Evolutionary conservation across 2,329 filamentous ascomycete species (phyloP).

Genomic region (Stromatinia cepivora): DNA sequence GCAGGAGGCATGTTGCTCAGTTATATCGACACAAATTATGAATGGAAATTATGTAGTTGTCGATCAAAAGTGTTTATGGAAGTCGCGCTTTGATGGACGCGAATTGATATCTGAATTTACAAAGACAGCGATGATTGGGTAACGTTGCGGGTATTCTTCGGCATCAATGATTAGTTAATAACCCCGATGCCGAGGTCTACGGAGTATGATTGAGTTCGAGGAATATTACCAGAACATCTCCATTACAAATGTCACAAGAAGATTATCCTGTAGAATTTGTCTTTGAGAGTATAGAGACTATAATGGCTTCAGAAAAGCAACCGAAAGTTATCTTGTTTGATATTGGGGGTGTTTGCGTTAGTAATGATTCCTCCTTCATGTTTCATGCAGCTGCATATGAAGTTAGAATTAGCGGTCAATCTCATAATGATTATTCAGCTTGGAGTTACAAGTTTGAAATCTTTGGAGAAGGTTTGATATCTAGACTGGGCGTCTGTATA

Average conservation of each 20-base stretch:
- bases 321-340: constrained; percentile 76
- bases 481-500: neutral
- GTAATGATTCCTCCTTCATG: constrained; percentile 44
- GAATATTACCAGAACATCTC: constrained; percentile 5
- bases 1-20: constrained; percentile 3
- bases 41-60: neutral
- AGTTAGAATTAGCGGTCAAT: neutral
- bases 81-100: neutral
- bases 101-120: neutral
- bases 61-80: neutral
- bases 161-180: neutral
- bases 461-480: neutral
- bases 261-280: constrained; percentile 38
- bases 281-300: constrained; percentile 37
- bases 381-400: neutral
- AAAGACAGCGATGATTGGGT: neutral
- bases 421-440: neutral
- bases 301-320: constrained; percentile 48
- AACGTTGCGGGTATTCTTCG: neutral
- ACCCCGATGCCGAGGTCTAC: constrained; percentile 13
- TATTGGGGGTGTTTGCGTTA: constrained; percentile 94
- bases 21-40: neutral
- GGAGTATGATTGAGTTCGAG: neutral
- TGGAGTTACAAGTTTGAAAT: neutral
- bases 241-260: constrained; percentile 37